phyloP scores from a whole-genome alignment of 805 yeast species.

The Teunomyces cretensis region DNA sequence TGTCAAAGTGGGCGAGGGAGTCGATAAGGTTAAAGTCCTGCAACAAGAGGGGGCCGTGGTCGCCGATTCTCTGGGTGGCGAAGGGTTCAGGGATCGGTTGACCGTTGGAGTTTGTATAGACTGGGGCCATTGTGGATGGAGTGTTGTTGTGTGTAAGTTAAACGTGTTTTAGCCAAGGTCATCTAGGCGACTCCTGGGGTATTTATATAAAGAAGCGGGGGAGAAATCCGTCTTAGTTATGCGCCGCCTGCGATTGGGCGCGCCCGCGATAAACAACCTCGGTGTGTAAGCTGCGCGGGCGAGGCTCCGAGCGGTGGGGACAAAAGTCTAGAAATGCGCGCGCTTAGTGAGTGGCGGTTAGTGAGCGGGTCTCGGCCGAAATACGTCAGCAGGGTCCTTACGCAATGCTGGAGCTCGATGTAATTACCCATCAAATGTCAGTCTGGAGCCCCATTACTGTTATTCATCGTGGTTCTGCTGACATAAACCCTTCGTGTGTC shows the following conservation, averaged over 20 bases:
- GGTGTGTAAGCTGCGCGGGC: not conserved
- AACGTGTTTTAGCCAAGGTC: not conserved
- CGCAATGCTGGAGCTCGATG: no score
- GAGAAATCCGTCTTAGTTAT: not conserved
- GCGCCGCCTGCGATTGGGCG: conserved; percentile 3
- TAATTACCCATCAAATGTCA: no score
- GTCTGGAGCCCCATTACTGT: no score
- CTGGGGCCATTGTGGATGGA: conserved; percentile 46
- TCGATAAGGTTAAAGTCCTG: conserved; percentile 62
- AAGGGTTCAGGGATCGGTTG: conserved; percentile 71
- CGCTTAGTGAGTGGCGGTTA: not conserved
- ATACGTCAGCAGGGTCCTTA: no score
- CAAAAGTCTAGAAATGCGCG: not conserved
- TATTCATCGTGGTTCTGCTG: not conserved
- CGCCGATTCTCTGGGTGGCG: conserved; percentile 54
- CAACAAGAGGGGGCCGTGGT: conserved; percentile 56
- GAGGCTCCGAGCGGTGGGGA: not conserved
- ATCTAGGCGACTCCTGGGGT: not conserved
- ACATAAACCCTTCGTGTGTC: not conserved
- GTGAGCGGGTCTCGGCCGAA: no score
- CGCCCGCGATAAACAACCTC: conserved; percentile 1
- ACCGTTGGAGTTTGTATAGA: conserved; percentile 72
- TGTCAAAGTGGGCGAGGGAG: conserved; percentile 57
- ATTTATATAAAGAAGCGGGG: conserved; percentile 2
- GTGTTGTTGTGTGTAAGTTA: not conserved